A percentile compares a stretch with the other conserved stretches of the same genome.
These are phyloP conservation scores for Solanum chiquidenum DNA, from an alignment of 257 asterid species.

Conservation along the genomic window DNA sequence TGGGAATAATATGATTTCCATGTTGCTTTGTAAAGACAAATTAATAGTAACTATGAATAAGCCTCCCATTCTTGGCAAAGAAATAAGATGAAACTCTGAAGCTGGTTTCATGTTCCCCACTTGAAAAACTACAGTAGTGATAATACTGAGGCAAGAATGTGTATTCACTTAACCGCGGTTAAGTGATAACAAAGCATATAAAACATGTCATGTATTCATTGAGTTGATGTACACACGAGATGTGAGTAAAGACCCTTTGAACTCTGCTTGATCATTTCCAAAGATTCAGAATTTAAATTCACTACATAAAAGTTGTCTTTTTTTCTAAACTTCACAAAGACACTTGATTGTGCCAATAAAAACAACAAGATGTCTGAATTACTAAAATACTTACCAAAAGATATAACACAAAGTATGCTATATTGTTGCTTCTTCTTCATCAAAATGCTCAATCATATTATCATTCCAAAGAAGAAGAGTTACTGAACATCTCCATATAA, in stretches of 20 bases:
- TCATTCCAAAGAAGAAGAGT: conserved; percentile 54
- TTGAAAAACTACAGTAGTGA: background rate
- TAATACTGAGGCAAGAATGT: background rate
- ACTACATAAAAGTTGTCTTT: background rate
- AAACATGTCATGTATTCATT: background rate
- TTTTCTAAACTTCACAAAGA: background rate
- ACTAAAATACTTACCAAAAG: background rate
- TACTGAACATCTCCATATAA: conserved; percentile 70
- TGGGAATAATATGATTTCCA: background rate
- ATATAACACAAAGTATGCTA: background rate
- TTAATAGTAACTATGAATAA: background rate
- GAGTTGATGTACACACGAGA: background rate
- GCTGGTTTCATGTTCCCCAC: background rate
- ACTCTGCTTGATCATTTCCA: background rate
- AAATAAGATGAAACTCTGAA: background rate
- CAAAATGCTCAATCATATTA: background rate
- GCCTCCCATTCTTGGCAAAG: background rate
- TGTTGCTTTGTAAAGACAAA: background rate
- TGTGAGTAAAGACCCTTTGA: background rate
- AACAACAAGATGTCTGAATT: background rate
- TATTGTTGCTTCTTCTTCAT: background rate
- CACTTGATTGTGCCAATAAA: background rate
- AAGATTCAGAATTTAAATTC: background rate
- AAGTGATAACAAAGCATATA: background rate
- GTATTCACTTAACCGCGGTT: background rate